Evolutionary conservation across 2,329 filamentous ascomycete genomes (phyloP).

Genomic region (Phialemoniopsis sp.): DNA sequence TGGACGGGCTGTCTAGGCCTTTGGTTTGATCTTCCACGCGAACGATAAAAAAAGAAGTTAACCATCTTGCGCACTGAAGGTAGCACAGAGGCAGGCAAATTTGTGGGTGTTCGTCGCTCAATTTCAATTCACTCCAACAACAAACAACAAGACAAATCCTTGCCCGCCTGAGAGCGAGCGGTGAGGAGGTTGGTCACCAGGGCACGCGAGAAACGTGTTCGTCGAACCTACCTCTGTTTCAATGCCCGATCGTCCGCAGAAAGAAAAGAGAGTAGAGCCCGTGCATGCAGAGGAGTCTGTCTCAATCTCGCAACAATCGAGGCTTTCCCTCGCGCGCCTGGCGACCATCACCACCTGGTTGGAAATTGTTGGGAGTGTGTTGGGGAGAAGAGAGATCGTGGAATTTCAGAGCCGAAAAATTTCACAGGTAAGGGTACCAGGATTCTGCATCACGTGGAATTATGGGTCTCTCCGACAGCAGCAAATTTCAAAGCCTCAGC

Average conservation of each 20-base stretch:
- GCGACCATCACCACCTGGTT: too few relatives aligned
- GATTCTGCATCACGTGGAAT: neutral
- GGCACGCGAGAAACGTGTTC: too few relatives aligned
- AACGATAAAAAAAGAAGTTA: conserved; percentile 54
- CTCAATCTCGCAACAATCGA: too few relatives aligned
- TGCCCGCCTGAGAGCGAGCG: too few relatives aligned
- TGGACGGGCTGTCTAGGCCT: conserved; percentile 65
- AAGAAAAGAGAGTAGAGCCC: conserved; percentile 2
- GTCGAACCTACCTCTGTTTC: too few relatives aligned
- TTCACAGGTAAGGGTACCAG: neutral
- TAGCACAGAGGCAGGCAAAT: conserved; percentile 60
- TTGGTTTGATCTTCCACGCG: conserved; percentile 57
- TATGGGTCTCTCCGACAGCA: neutral
- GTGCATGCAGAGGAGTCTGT: too few relatives aligned
- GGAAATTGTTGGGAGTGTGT: too few relatives aligned
- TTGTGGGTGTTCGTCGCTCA: conserved; percentile 39
- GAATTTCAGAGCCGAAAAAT: conserved; percentile 3
- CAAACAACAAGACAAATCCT: too few relatives aligned
- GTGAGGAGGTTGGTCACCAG: too few relatives aligned
- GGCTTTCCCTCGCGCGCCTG: too few relatives aligned
- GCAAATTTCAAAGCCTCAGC: too few relatives aligned
- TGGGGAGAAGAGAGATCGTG: neutral
- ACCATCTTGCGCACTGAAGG: conserved; percentile 54
- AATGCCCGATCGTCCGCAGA: conserved; percentile 3
- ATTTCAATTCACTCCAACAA: too few relatives aligned